Percentiles rank a stretch among this genome's conserved stretches.
Conservation (phyloP, 1,284 basidiomycete species). For the Trametes versicolor region DNA sequence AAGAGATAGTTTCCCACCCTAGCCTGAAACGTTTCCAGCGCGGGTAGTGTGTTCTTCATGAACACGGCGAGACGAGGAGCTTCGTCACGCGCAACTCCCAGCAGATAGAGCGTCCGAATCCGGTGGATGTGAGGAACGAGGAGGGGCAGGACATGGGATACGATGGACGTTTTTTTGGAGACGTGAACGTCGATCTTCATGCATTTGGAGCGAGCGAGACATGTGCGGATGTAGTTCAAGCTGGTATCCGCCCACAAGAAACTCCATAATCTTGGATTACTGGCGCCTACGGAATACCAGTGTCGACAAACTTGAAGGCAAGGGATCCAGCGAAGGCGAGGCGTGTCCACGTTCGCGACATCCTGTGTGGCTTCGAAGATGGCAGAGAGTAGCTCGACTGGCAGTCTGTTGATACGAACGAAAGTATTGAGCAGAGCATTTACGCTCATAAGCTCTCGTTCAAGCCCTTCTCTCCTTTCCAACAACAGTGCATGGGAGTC, state of each 20-base stretch:
- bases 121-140: neutral
- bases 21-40: neutral
- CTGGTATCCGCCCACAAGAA: neutral
- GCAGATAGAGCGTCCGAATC: neutral
- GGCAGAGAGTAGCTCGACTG: conserved; percentile 6
- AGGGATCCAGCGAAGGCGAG: too few relatives aligned
- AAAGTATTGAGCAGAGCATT: conserved; percentile 1
- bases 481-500: too few relatives aligned
- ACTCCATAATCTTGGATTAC: neutral
- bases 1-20: neutral
- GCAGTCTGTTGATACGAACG: conserved; percentile 13
- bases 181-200: neutral
- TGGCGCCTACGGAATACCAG: neutral
- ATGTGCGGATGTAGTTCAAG: neutral
- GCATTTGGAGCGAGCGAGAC: neutral
- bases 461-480: too few relatives aligned
- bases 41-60: neutral
- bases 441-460: too few relatives aligned
- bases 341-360: too few relatives aligned
- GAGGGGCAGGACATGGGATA: neutral
- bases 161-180: neutral
- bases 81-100: neutral
- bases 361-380: neutral
- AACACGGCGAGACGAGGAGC: neutral
- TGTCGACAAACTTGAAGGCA: conserved; percentile 1